Conservation (phyloP, 768 basidiomycete species). For the Naematelia encephala region DNA sequence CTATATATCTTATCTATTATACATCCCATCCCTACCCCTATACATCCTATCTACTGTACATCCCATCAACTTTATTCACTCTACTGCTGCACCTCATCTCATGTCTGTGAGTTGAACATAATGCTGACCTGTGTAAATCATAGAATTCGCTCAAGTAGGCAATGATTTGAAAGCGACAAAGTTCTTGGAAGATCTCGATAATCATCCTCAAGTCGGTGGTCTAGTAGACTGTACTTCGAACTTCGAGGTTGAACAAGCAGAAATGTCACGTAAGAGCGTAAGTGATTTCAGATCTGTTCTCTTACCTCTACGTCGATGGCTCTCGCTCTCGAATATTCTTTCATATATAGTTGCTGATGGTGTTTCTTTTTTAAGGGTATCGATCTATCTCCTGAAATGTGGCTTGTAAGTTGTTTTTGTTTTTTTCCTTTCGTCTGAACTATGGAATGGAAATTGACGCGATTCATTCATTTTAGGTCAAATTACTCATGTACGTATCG, state of each 20-base stretch:
- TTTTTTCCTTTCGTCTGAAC: no score
- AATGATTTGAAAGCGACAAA: conserved; percentile 50
- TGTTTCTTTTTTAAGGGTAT: conserved; percentile 32
- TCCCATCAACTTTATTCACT: neutral
- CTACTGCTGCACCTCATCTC: neutral
- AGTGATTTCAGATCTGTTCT: no score
- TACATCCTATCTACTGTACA: no score
- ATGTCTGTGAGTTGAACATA: neutral
- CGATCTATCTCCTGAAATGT: conserved; percentile 47
- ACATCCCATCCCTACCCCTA: no score
- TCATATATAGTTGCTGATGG: neutral
- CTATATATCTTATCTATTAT: no score
- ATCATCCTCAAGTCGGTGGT: conserved; percentile 49
- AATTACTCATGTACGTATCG: conserved; percentile 12
- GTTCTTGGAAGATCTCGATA: conserved; percentile 51
- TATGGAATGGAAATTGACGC: no score
- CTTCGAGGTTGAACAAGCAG: conserved; percentile 46
- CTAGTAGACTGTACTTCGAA: conserved; percentile 51
- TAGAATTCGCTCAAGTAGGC: conserved; percentile 49
- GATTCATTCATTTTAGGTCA: conserved; percentile 8
- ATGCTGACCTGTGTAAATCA: neutral
- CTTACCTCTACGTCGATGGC: no score
- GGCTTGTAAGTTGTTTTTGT: conserved; percentile 51
- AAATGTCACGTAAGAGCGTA: conserved; percentile 45
- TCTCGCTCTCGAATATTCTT: neutral